Evolutionary conservation across 2,329 filamentous ascomycete genomes (phyloP).

Genomic region (Xylariaceae sp.): DNA sequence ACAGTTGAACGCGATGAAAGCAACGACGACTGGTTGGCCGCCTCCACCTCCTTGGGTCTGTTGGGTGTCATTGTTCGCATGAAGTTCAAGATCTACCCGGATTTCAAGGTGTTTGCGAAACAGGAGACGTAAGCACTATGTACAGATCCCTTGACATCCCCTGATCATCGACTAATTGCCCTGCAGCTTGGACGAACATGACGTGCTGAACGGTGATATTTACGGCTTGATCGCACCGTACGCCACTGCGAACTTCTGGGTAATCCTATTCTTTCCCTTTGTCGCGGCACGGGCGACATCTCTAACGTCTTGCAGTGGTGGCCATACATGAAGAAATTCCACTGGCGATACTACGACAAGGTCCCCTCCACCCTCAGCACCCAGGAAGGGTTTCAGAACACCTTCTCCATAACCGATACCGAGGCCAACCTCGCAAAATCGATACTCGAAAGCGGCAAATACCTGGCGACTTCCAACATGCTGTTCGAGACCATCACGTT

Average conservation of each 20-base stretch:
- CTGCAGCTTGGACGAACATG: constrained; percentile 47
- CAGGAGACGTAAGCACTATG: constrained; percentile 50
- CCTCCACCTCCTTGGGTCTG: constrained; percentile 53
- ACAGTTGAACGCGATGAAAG: constrained; percentile 45
- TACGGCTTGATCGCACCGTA: constrained; percentile 53
- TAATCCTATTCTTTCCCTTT: constrained; percentile 23
- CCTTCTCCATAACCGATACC: constrained; percentile 50
- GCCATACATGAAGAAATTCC: constrained; percentile 54
- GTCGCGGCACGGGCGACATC: not conserved
- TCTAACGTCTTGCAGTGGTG: constrained; percentile 46
- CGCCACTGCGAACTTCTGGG: constrained; percentile 55
- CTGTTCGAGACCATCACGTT: constrained; percentile 54
- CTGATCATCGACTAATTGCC: not conserved
- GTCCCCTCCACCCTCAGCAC: constrained; percentile 42
- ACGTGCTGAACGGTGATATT: constrained; percentile 53
- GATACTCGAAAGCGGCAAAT: constrained; percentile 51
- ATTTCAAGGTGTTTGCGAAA: constrained; percentile 54
- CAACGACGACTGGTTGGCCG: constrained; percentile 54
- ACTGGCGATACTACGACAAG: constrained; percentile 56
- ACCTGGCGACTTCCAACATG: constrained; percentile 50
- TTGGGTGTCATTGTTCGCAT: constrained; percentile 51
- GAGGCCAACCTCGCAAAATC: constrained; percentile 46
- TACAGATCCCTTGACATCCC: too few relatives aligned
- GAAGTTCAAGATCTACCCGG: constrained; percentile 53
- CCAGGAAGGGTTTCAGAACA: constrained; percentile 55